phyloP scores from a whole-genome alignment of 164 flowering plant genomes.

The Magnolia officinalis region DNA sequence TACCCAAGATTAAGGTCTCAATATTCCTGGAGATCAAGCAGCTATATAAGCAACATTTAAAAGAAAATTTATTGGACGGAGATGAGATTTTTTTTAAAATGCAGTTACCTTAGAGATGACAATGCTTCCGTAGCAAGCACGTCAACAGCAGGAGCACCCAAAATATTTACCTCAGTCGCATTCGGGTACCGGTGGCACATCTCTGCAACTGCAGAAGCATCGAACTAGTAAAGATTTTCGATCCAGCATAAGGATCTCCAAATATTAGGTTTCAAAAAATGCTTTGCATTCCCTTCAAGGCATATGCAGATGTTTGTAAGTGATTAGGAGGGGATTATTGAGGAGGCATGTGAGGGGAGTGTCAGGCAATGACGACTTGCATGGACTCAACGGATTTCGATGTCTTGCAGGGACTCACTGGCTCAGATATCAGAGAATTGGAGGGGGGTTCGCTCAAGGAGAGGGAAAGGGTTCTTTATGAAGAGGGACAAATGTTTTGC shows the following conservation, averaged over 20 bases:
- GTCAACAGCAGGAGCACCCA: slow-evolving; percentile 55
- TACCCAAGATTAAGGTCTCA: slow-evolving; percentile 65
- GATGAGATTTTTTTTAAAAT: not conserved
- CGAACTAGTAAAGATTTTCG: not conserved
- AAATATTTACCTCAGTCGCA: slow-evolving; percentile 72
- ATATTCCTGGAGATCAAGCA: slow-evolving; percentile 53
- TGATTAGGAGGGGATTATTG: not conserved
- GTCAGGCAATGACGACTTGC: not conserved
- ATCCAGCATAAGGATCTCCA: not conserved
- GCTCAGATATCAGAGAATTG: not conserved
- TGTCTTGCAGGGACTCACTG: not conserved
- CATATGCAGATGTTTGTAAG: not conserved
- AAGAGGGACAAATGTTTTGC: not conserved
- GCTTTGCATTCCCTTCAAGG: not conserved
- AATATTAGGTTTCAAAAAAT: not conserved
- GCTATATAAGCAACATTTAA: slow-evolving; percentile 11
- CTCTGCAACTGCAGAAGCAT: slow-evolving; percentile 63
- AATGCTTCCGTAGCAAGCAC: slow-evolving; percentile 62
- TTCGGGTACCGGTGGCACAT: slow-evolving; percentile 85
- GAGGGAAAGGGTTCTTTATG: not conserved
- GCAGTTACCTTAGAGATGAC: slow-evolving; percentile 52
- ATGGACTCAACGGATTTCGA: not conserved
- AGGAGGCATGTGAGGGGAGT: not conserved
- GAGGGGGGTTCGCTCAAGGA: not conserved
- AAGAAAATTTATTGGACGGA: not conserved